phyloP scores from a whole-genome alignment of 768 basidiomycete genomes.

The Suillus plorans region DNA sequence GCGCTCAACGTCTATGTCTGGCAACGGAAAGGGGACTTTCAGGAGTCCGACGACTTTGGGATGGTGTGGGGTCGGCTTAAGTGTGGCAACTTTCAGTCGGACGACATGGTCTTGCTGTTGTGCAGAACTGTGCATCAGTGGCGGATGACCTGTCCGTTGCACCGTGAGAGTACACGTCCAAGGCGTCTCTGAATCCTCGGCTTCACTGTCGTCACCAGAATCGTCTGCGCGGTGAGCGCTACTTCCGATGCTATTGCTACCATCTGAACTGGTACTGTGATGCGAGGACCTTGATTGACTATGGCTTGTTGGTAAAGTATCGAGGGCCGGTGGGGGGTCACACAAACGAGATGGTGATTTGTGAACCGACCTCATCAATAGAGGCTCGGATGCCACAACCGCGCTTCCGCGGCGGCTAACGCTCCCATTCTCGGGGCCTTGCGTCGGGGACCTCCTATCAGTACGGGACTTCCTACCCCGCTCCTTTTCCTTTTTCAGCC shows the following conservation, averaged over 20 bases:
- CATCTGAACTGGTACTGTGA: slow-evolving; percentile 37
- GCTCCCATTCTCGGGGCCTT: slow-evolving; percentile 12
- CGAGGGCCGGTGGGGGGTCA: slow-evolving; percentile 3
- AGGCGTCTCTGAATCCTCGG: slow-evolving; percentile 95
- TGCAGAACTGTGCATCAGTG: slow-evolving; percentile 11
- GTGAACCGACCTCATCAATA: slow-evolving; percentile 9
- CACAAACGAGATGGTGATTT: slow-evolving; percentile 13
- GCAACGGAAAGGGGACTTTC: slow-evolving; percentile 87
- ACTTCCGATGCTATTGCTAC: slow-evolving; percentile 25
- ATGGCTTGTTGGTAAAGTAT: slow-evolving; percentile 17
- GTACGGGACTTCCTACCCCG: slow-evolving; percentile 19
- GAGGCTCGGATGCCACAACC: slow-evolving; percentile 9
- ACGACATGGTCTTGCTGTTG: slow-evolving; percentile 19
- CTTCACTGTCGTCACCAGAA: slow-evolving; percentile 82
- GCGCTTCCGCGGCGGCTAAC: slow-evolving; percentile 20
- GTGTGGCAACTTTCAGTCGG: slow-evolving; percentile 72
- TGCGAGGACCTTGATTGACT: slow-evolving; percentile 43
- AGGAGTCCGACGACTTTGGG: slow-evolving; percentile 92
- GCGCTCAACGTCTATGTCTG: slow-evolving; percentile 73
- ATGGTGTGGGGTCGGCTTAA: slow-evolving; percentile 93
- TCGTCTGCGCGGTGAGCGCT: slow-evolving; percentile 33
- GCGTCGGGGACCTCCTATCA: slow-evolving; percentile 15
- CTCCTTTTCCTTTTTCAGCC: slow-evolving; percentile 22
- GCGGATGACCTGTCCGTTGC: slow-evolving; percentile 38
- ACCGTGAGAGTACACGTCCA: slow-evolving; percentile 88